These are phyloP conservation scores for Fusarium domesticum DNA, from an alignment of 2,329 filamentous ascomycete genomes.

Conservation along the genomic window DNA sequence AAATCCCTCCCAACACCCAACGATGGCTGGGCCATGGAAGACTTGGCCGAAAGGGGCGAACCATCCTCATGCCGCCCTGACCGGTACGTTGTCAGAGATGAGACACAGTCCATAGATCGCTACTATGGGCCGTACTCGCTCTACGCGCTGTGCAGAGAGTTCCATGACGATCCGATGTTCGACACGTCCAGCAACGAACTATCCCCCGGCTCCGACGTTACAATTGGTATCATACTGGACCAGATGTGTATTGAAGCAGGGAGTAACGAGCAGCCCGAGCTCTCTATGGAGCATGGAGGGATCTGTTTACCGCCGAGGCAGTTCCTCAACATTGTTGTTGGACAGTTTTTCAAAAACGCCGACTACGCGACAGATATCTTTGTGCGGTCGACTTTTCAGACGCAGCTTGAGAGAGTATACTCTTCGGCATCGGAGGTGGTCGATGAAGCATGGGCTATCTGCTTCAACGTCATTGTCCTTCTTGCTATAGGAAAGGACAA, in stretches of 20 bases:
- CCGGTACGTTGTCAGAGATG: conserved; percentile 21
- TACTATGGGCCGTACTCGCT: conserved; percentile 28
- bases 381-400: conserved; percentile 19
- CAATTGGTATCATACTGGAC: conserved; percentile 14
- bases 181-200: background rate
- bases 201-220: conserved; percentile 1
- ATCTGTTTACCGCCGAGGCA: conserved; percentile 26
- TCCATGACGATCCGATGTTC: conserved; percentile 22
- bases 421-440: conserved; percentile 16
- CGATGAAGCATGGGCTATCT: conserved; percentile 28
- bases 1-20: conserved; percentile 8
- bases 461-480: conserved; percentile 27
- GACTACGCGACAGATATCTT: conserved; percentile 28
- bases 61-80: conserved; percentile 9
- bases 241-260: conserved; percentile 23
- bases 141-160: conserved; percentile 26
- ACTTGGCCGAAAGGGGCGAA: no score
- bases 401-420: conserved; percentile 25
- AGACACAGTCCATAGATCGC: conserved; percentile 18
- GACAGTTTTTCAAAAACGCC: conserved; percentile 24
- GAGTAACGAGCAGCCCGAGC: conserved; percentile 22
- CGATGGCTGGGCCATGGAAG: conserved; percentile 10
- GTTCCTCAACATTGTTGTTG: conserved; percentile 26
- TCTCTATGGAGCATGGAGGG: conserved; percentile 12
- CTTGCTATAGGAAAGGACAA: conserved; percentile 26